These are phyloP conservation scores for Prunella vulgaris DNA, from an alignment of 257 asterid genomes.

Conservation along the genomic window DNA sequence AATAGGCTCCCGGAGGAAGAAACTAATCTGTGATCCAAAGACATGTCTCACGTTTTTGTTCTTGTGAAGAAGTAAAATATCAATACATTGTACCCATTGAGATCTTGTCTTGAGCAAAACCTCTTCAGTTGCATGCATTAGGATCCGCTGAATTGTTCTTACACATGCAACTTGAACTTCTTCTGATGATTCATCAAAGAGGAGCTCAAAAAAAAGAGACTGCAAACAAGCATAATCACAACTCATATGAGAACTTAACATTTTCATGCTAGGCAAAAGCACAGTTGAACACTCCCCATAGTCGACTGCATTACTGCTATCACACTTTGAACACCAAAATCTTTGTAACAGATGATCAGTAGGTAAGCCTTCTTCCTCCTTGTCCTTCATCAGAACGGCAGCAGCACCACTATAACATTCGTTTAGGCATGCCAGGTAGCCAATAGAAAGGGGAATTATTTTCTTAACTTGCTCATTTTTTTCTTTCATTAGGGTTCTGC, in stretches of 20 bases:
- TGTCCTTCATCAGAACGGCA: constrained; percentile 30
- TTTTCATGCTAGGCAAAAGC: constrained; percentile 30
- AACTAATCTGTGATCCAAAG: constrained; percentile 64
- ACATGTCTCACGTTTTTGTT: constrained; percentile 72
- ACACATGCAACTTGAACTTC: constrained; percentile 88
- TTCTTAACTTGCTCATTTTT: constrained; percentile 57
- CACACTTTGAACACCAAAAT: constrained; percentile 88
- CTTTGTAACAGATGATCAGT: constrained; percentile 49
- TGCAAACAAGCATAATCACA: constrained; percentile 54
- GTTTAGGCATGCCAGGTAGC: constrained; percentile 77
- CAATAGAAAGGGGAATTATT: constrained; percentile 60
- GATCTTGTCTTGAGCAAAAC: constrained; percentile 54
- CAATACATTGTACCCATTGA: constrained; percentile 75
- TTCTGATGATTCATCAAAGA: constrained; percentile 68
- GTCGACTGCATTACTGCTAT: constrained; percentile 32
- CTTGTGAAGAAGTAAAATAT: constrained; percentile 62
- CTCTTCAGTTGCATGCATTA: constrained; percentile 66
- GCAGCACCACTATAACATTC: constrained; percentile 38
- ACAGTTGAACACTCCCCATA: constrained; percentile 32
- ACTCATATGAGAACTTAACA: constrained; percentile 26
- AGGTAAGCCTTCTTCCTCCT: constrained; percentile 33
- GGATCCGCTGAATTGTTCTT: constrained; percentile 59
- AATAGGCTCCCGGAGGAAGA: constrained; percentile 66
- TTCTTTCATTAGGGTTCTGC: constrained; percentile 68
- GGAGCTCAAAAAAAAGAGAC: constrained; percentile 69